Conservation (phyloP, 305 asterid species). For the Fraxinus sp. region DNA sequence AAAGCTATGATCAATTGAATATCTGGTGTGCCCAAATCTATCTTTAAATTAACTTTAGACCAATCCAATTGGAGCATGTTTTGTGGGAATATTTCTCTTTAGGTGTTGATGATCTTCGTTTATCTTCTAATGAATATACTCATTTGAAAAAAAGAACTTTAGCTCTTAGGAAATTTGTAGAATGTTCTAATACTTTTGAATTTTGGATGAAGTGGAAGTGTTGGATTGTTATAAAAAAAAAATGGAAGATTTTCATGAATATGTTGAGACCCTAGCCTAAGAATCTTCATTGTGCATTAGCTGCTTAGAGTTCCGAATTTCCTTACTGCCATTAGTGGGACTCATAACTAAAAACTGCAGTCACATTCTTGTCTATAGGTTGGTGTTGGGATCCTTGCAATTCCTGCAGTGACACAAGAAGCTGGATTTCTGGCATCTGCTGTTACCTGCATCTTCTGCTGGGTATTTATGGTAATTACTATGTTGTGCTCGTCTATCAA, state of each 20-base stretch:
- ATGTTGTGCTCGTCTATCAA: neutral
- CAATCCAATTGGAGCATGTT: neutral
- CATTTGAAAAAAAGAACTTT: neutral
- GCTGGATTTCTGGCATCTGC: slow-evolving; percentile 90
- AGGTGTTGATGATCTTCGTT: neutral
- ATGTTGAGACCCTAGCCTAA: neutral
- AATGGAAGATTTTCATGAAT: neutral
- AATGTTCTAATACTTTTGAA: neutral
- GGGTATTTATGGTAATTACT: slow-evolving; percentile 74
- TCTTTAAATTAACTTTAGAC: neutral
- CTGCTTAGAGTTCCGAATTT: neutral
- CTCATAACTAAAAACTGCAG: neutral
- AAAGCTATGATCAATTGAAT: neutral
- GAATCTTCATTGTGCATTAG: neutral
- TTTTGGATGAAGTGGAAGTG: neutral
- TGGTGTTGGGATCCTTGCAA: slow-evolving; percentile 94
- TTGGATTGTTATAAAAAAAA: neutral
- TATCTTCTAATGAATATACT: neutral
- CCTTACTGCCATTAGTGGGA: slow-evolving; percentile 5
- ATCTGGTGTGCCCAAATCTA: neutral
- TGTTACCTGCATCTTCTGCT: slow-evolving; percentile 65
- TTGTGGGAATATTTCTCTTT: neutral
- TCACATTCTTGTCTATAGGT: slow-evolving; percentile 39
- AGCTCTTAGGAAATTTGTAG: neutral
- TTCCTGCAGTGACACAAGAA: slow-evolving; percentile 95